Evolutionary conservation across 2,329 filamentous ascomycete genomes (phyloP), one percentile per base, ranked within the genome.

Genomic region (Cladorrhinum sp.): DNA sequence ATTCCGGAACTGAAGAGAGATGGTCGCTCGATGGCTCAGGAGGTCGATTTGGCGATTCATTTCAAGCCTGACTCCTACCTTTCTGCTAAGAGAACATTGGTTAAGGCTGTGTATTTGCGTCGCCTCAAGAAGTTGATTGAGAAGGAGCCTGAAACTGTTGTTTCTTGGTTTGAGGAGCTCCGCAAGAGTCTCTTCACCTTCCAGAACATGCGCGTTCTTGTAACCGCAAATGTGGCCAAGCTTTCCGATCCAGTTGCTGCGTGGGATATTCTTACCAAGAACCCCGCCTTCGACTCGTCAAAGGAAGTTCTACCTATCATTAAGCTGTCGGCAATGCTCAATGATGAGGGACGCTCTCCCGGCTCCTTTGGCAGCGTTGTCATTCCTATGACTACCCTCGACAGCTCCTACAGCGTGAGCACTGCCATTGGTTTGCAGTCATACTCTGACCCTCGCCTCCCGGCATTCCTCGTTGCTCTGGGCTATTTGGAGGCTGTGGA

Each of bases 401-500:
- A 99, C 76, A 96, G 91, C 49, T 97, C 93, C 1, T 98, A 92
- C 76, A 89, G 88, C 23, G 85, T 93, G 62, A 86, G 91, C 68
- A 89, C 89, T 10, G 82, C 88, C 1, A 83, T 84, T 48, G 93
- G 93, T 5, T 84, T 93, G 16, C 82, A 85, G 23, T 91, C 88
- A 0, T 93, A 89, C 70, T 81, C 83, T 3, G 89, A 97, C 69
- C 88, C 92, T 0, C 83, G 85, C 16, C 80, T 98, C 1, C 92
- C 95, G 0, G 88, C 93, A 1, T 82, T 96, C 55, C 85, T 96
- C 73, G 93, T 99, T 7, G 92, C 93, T 0, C 85, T 92, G 54
- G 87, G 92, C 20, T 98, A 97, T 72, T 88, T 99, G 62, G 93
- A 97, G 71, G 88, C 92, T 0, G 90, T 96, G 18, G 95, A 99